These are phyloP conservation scores for Penicillium olsonii DNA, from an alignment of 2,329 filamentous ascomycete species.

Conservation along the genomic window DNA sequence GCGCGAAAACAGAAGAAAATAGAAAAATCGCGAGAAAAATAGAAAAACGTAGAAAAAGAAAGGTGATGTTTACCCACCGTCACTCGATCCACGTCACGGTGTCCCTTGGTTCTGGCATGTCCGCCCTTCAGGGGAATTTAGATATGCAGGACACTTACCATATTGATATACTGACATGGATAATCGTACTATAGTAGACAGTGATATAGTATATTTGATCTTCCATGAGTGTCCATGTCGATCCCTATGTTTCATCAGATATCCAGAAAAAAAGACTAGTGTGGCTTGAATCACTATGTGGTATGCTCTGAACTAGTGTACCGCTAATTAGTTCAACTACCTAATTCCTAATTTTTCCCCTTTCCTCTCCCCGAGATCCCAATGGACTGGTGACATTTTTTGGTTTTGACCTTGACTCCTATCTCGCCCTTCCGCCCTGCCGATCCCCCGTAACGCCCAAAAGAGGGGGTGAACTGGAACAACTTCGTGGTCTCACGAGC, in stretches of 20 bases:
- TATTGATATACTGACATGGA: no score
- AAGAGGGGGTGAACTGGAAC: constrained; percentile 17
- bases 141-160: constrained; percentile 1
- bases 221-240: neutral
- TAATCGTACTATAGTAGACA: no score
- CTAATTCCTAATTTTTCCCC: constrained; percentile 1
- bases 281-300: constrained; percentile 5
- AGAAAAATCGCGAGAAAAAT: neutral
- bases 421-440: constrained; percentile 16
- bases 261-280: neutral
- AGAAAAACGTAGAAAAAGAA: neutral
- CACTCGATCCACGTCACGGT: constrained; percentile 3
- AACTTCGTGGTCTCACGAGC: constrained; percentile 5
- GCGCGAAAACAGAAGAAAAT: neutral
- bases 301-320: constrained; percentile 12
- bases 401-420: constrained; percentile 10
- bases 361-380: neutral
- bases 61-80: constrained; percentile 10
- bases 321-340: constrained; percentile 10
- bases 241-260: neutral
- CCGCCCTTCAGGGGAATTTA: constrained; percentile 7
- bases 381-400: neutral
- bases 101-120: constrained; percentile 14
- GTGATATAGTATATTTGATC: no score
- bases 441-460: constrained; percentile 19